Evolutionary conservation across 441 rosid species (phyloP).

Genomic region (Erodium chrysanthum): DNA sequence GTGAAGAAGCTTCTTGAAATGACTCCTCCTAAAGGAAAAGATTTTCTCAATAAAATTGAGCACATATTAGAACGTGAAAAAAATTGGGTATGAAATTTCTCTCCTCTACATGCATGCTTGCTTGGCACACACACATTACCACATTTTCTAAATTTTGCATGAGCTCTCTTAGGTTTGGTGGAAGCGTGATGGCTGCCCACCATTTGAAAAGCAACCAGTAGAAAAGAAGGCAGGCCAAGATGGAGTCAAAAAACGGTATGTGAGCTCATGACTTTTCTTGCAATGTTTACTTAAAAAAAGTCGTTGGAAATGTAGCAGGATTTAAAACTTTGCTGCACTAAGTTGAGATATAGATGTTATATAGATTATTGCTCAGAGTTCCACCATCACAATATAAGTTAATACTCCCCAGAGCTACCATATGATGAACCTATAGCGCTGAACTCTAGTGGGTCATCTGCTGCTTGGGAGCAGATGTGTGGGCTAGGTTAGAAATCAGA

Average conservation of each 20-base stretch:
- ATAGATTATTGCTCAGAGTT: not conserved
- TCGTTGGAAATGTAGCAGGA: not conserved
- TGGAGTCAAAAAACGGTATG: slow-evolving; percentile 68
- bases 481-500: no score
- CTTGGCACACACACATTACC: not conserved
- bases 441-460: no score
- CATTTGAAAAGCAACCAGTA: slow-evolving; percentile 81
- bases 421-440: not conserved
- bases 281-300: not conserved
- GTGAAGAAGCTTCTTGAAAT: slow-evolving; percentile 77
- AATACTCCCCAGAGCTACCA: not conserved
- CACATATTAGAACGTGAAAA: slow-evolving; percentile 88
- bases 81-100: slow-evolving; percentile 61
- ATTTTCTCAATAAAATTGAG: slow-evolving; percentile 70
- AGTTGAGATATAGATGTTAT: not conserved
- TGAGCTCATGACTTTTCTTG: not conserved
- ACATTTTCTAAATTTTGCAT: slow-evolving; percentile 11
- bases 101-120: not conserved
- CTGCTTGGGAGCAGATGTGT: not conserved
- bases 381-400: not conserved
- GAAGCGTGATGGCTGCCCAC: slow-evolving; percentile 96
- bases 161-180: slow-evolving; percentile 68
- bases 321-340: not conserved
- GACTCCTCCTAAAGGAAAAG: slow-evolving; percentile 90
- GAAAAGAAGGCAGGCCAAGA: slow-evolving; percentile 55